Evolutionary conservation across 352 stramenopile species (phyloP), one percentile per base, ranked within the genome.

Genomic region (Phytopythium vexans): DNA sequence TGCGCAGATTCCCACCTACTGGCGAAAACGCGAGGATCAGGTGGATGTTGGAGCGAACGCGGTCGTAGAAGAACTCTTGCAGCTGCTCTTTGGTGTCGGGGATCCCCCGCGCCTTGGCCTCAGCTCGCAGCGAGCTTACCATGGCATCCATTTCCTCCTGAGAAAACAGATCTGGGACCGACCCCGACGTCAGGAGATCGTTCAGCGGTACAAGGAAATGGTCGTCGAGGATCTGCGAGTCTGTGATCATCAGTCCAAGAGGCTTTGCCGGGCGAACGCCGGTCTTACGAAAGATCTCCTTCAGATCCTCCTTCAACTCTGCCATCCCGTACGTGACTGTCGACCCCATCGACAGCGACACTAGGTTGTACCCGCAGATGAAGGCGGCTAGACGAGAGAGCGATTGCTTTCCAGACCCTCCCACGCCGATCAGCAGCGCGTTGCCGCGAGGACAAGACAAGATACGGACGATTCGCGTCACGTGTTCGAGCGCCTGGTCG

Each of bases 91-190:
- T 88, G 1, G 88, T 93, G 59, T 97, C 91, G 0, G 88, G 84
- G 10, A 97, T 81, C 8, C 89, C 89, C 9, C 69, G 73, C 0
- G 77, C 67, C 55, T 97, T 97, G 0, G 91, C 91, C 37, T 94
- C 89, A 21, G 79, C 62, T 5, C 86, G 72, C 27, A 97, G 61
- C 5, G 75, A 78, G 8, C 68, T 73, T 16, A 76, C 58, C 64
- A 97, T 97, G 0, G 77, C 86, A 51, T 97, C 89, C 58, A 95
- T 83, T 57, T 97, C 91, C 60, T 97, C 91, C 4, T 65, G 68
- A 0, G 70, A 71, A 61, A 97, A 97, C 12, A 97, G 55, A 41
- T 97, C 86, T 0, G 82, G 63, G 31, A 97, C 79, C 15, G 71
- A 66, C 8, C 91, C 88, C 0, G 77, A 85, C 1, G 66, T 82